Conservation (phyloP, 495 filamentous ascomycete genomes). For the Podospora pseudocomata region DNA sequence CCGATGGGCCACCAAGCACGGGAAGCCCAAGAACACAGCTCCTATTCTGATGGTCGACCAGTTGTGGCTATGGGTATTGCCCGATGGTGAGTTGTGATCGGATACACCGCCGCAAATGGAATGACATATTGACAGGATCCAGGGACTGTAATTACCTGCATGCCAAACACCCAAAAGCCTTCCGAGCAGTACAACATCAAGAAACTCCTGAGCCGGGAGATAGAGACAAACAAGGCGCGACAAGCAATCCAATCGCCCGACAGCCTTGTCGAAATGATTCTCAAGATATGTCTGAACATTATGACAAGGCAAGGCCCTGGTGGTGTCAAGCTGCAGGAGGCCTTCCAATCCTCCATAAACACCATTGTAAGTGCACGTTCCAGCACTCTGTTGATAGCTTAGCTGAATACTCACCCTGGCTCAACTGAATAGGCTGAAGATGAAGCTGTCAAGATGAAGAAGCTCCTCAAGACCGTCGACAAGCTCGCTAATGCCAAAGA, state of each 20-base stretch:
- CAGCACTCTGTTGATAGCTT: no score
- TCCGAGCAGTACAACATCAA: conserved; percentile 17
- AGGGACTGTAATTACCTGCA: conserved; percentile 21
- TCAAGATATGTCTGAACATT: conserved; percentile 17
- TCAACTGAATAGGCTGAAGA: conserved; percentile 9
- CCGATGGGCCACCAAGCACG: conserved; percentile 17
- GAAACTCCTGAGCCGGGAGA: conserved; percentile 2
- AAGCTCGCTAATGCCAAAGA: conserved; percentile 3
- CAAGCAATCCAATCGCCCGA: conserved; percentile 10
- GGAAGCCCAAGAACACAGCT: conserved; percentile 11
- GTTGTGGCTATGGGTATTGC: conserved; percentile 23
- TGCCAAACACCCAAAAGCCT: conserved; percentile 17
- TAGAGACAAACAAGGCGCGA: neutral
- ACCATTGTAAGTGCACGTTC: conserved; percentile 11
- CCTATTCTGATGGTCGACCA: conserved; percentile 28
- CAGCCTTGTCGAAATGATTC: conserved; percentile 9
- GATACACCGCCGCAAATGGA: no score
- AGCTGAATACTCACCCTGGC: no score
- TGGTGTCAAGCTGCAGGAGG: conserved; percentile 15
- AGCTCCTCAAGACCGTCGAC: conserved; percentile 4
- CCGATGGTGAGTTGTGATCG: conserved; percentile 1
- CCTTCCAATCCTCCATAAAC: conserved; percentile 19
- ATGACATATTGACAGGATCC: neutral
- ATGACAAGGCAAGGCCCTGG: conserved; percentile 16
- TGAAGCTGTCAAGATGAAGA: conserved; percentile 12